Evolutionary conservation across 2,329 filamentous ascomycete genomes (phyloP), one percentile per base, ranked within the genome.

Genomic region (Fusarium goolgardi): DNA sequence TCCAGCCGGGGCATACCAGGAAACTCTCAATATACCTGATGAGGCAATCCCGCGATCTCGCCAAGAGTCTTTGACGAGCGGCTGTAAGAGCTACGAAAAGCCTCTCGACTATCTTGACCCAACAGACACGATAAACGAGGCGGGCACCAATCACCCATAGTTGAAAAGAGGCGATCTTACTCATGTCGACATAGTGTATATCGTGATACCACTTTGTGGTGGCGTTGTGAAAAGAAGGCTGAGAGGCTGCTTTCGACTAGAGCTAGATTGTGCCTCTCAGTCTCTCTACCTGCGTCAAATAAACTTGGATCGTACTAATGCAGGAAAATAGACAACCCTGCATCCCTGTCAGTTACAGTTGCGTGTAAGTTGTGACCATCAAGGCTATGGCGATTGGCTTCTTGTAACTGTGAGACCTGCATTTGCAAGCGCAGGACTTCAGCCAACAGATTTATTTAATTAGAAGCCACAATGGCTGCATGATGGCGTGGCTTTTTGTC

Each of bases 71-170:
- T 45, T 41, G n/a, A n/a, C n/a, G n/a, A n/a, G n/a, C n/a, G n/a
- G n/a, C n/a, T n/a, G n/a, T n/a, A n/a, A n/a, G n/a, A n/a, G n/a
- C n/a, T n/a, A n/a, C n/a, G n/a, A n/a, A n/a, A n/a, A n/a, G 41
- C 29, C 20, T 12, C 27, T 45, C 27, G 27, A 21, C 27, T 21
- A 29, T 20, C 27, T 45, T 11, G 25, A 46, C n/a, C 49, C 40
- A 53, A 50, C 49, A 39, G n/a, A 39, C 43, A 55, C 44, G 40
- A 53, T 31, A 60, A 40, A 31, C 29, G 40, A 63, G 63, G 70
- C 68, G 71, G 71, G 71, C 71, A 73, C 70, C 71, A 73, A 73
- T 73, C 44, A 59, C 21, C 25, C 37, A 8, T 7, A n/a, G 15
- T 16, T 20, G n/a, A 16, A 25, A 21, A 49, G 20, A 58, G 51